These are phyloP conservation scores for Pugionium cornutum DNA, from an alignment of 345 rosid species.

Conservation along the genomic window DNA sequence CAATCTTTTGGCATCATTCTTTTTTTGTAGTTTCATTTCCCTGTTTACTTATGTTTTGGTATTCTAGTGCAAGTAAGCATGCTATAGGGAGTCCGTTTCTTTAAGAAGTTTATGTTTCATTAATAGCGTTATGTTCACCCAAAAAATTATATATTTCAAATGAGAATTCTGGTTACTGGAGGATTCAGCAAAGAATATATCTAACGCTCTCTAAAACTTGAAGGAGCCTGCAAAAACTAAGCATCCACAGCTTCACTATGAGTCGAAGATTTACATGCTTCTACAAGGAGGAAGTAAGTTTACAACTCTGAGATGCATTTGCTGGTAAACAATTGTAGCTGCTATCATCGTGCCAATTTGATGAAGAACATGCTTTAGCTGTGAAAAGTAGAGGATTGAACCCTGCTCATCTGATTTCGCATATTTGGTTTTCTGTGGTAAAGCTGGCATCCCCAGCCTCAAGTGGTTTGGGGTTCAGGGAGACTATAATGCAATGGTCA, in stretches of 20 bases:
- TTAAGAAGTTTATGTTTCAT: neutral
- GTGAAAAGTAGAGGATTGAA: neutral
- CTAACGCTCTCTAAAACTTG: conserved; percentile 25
- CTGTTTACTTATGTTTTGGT: neutral
- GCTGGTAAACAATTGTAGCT: neutral
- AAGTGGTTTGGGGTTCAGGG: conserved; percentile 89
- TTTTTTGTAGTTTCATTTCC: neutral
- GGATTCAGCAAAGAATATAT: neutral
- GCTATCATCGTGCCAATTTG: neutral
- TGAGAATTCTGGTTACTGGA: neutral
- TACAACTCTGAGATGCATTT: conserved; percentile 27
- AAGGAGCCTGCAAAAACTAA: conserved; percentile 84
- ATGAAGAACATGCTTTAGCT: neutral
- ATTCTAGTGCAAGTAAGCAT: neutral
- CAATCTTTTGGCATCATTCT: neutral
- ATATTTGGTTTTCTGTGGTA: conserved; percentile 28
- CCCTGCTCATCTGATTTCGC: conserved; percentile 1
- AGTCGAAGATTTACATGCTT: conserved; percentile 84
- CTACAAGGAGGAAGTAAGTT: conserved; percentile 87
- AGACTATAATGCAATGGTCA: conserved; percentile 81
- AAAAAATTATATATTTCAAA: neutral
- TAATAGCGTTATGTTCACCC: neutral
- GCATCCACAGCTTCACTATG: conserved; percentile 90
- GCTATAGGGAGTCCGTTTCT: neutral
- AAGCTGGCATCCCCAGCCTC: conserved; percentile 83